phyloP scores from a whole-genome alignment of 2,329 filamentous ascomycete species.

The Diaporthe batatas region DNA sequence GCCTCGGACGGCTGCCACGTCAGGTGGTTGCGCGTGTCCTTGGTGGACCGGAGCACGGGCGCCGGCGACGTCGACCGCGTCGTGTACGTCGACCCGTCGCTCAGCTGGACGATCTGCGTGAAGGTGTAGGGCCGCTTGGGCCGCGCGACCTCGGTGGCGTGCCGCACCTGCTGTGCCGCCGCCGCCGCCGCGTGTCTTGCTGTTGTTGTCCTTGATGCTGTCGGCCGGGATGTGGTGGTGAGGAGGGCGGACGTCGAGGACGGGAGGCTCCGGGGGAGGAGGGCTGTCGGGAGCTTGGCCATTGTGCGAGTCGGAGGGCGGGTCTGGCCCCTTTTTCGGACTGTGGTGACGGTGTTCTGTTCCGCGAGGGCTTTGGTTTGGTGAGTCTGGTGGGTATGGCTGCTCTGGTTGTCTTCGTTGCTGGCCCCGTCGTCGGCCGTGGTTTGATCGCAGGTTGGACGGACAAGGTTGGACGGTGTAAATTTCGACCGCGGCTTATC shows the following conservation, averaged over 20 bases:
- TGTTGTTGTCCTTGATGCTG: conserved; percentile 45
- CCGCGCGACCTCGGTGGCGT: conserved; percentile 87
- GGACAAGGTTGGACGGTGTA: conserved; percentile 17
- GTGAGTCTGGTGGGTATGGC: conserved; percentile 5
- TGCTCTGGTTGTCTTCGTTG: conserved; percentile 41
- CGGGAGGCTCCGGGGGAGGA: conserved; percentile 48
- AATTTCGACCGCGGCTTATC: conserved; percentile 41
- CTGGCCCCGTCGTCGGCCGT: neutral
- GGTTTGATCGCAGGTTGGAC: neutral
- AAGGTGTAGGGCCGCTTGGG: conserved; percentile 96
- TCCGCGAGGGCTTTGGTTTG: neutral
- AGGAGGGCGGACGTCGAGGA: conserved; percentile 45
- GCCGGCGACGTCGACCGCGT: conserved; percentile 81
- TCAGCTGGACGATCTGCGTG: conserved; percentile 94
- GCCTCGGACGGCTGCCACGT: conserved; percentile 91
- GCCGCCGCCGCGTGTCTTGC: too few relatives aligned
- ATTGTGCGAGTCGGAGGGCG: conserved; percentile 44
- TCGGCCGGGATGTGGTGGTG: conserved; percentile 38
- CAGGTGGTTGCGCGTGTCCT: conserved; percentile 90
- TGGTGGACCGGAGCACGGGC: conserved; percentile 71
- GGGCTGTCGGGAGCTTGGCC: conserved; percentile 51
- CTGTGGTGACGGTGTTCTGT: neutral
- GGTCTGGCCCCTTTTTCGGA: too few relatives aligned
- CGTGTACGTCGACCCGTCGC: conserved; percentile 88
- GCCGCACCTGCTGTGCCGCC: conserved; percentile 79